Evolutionary conservation across 2,329 filamentous ascomycete genomes (phyloP), one percentile per base, ranked within the genome.

Genomic region (Ascomycota sp.): DNA sequence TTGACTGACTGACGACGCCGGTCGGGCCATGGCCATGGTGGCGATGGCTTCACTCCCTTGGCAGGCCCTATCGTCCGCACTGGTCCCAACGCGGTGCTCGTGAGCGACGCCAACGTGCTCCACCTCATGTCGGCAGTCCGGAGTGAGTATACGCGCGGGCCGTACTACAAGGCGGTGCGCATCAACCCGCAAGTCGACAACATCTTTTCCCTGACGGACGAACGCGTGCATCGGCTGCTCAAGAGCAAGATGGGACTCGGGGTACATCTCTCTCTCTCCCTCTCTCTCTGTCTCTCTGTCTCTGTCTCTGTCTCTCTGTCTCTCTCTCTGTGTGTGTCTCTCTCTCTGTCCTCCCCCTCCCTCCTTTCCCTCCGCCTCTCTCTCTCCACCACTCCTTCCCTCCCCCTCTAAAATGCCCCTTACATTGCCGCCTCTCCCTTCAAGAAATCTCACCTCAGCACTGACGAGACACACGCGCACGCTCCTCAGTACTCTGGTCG

Each of bases 161-260:
- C 35, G 9, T 63, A 54, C 53, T 64, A 64, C 38, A 52, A 57
- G 32, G 56, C 52, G 3, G 48, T 65, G 33, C 53, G 56, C 12
- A 47, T 70, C 34, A 58, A 69, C 35, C 57, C 60, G 0, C 50
- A 56, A 27, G 48, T 51, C 9, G 56, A 67, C 41, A 64, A 59
- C 38, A 50, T 63, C 8, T 56, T 68, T 34, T 61, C 58, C 3
- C 52, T 57, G 19, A 50, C 52, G 17, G 53, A 69, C 37, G 57
- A 59, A 32, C 46, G 46, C 12, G 45, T 49, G 20, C 65, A 69
- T 36, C 50, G 42, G 10, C 38, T 43, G 30, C 40, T 58, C 30
- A 50, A 54, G n/a, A 50, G 51, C 29, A 61, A 65, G 39, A 56
- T 68, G 51, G 55, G 57, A 11, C 46, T 57, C 2, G 65, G 61